Evolutionary conservation across 176 grass and related monocot genomes (phyloP), one percentile per base, ranked within the genome.

Genomic region (Cenchrus fungigraminus): DNA sequence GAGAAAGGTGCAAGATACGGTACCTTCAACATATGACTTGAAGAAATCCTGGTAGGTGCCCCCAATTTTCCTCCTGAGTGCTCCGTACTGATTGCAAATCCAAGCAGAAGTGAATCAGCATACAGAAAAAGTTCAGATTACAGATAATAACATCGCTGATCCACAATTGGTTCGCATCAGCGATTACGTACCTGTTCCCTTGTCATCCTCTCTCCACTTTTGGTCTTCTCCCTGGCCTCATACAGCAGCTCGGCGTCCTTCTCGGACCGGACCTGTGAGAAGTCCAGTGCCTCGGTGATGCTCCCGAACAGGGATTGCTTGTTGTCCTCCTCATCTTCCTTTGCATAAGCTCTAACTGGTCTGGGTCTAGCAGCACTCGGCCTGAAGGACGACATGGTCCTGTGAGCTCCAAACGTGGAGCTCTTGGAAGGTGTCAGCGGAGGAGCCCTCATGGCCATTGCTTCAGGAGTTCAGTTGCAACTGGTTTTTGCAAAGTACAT

Each of bases 41-140:
- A 98, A 98, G 91, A 98, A 96, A 92, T 98, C 97, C 86, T 99
- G 86, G 91, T 99, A 99, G 64, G 93, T 99, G 78, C 97, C 97
- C n/a, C 97, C 93, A 42, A 99, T 99, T 82, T 99, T 99, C 77
- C 97, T 94, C 78, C 97, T 59, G 17, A 96, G 91, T 8, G 97
- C 97, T 71, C 90, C 93, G 25, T 96, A 96, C 93, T 68, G 65
- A 89, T 75, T 16, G 45, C 68, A 73, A 77, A 22, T 14, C 65
- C 8, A 60, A 82, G 65, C 12, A 51, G 11, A 83, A 71, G 0
- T 9, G 59, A 50, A 32, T 81, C 32, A 76, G 16, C 47, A 52
- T 37, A 61, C 10, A 8, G 32, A n/a, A 65, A 67, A 70, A 9
- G 25, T 74, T 74, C 15, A 87, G 19, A 32, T 19, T 53, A 76